Base-by-base conservation (phyloP, 805 yeast genomes). In the Kockiozyma suomiensis region DNA sequence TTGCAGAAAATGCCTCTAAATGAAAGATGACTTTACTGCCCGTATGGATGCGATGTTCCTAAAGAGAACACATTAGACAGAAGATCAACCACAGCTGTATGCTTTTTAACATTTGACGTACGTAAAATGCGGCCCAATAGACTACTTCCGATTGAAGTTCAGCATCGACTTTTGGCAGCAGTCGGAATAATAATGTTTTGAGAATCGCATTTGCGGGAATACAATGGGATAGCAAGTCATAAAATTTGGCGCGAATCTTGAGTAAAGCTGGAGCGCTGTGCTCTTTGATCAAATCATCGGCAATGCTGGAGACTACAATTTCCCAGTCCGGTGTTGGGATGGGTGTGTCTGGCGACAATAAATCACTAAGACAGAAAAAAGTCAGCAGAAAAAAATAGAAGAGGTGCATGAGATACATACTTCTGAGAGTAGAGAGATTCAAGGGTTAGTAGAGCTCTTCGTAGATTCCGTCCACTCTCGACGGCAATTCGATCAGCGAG, bases 21-120 rank as follows among this genome's bases (percentile, higher is more conserved):
- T 94, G 99, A 74, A 90, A 94, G 12, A 94, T 93, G 40, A 91
- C 89, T 73, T 94, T 94, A 60, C 82, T 82, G 1, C 98, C 99
- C 59, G 88, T 75, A 59, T 91, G 83, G 61, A 94, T 78, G 58
- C 99, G 81, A 69, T 94, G 97, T 70, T 94, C 99, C 60, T 69
- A 74, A 23, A 35, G 4, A 19, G 26, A 13, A 3, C 12, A 28
- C n/a, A 56, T 2, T 37, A 5, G 21, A 0, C 19, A 42, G 33
- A 15, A 25, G 7, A 12, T 12, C 2, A 30, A 30, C 23, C 19
- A 41, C 1, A 50, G 17, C 4, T 19, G 25, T 15, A n/a, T n/a
- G n/a, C n/a, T n/a, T n/a, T n/a, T n/a, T n/a, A n/a, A n/a, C n/a
- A n/a, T n/a, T n/a, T 1, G 17, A 17, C 62, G 10, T 57, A 60